Evolutionary conservation across 768 basidiomycete species (phyloP).

Genomic region (Suillus fuscotomentosus): DNA sequence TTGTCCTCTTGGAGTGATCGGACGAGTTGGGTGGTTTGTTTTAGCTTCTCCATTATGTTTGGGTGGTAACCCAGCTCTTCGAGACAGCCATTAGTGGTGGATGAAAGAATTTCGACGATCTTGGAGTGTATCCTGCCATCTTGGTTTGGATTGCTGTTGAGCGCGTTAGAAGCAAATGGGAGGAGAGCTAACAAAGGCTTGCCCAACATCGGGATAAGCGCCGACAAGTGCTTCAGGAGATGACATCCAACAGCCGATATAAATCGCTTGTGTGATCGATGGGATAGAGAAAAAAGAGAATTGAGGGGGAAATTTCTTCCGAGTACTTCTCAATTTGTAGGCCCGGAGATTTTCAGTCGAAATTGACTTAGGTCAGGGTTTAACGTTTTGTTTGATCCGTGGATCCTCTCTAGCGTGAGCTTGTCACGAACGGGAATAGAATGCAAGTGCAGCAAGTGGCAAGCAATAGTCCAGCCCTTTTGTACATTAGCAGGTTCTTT

Average conservation of each 20-base stretch:
- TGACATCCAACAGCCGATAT: not conserved
- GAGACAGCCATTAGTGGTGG: constrained; percentile 45
- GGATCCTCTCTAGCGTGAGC: not conserved
- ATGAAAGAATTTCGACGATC: constrained; percentile 44
- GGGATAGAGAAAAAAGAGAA: not conserved
- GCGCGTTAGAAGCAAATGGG: not conserved
- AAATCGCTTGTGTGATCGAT: not conserved
- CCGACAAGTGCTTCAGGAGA: not conserved
- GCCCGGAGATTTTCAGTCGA: not conserved
- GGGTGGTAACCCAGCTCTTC: constrained; percentile 48
- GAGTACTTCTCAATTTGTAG: not conserved
- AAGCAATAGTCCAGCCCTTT: not conserved
- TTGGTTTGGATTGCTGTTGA: not conserved
- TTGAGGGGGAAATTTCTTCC: not conserved
- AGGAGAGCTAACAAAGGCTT: not conserved
- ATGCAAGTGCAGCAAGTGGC: not conserved
- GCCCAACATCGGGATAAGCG: not conserved
- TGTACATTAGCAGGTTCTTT: not conserved
- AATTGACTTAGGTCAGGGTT: not conserved
- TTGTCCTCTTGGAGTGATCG: constrained; percentile 28
- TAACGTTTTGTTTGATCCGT: constrained; percentile 1
- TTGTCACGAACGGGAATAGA: not conserved
- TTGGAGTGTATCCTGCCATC: constrained; percentile 23
- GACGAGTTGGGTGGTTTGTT: constrained; percentile 30
- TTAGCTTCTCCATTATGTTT: constrained; percentile 29